Conservation (phyloP, 768 basidiomycete genomes). For the Mycena maculata region DNA sequence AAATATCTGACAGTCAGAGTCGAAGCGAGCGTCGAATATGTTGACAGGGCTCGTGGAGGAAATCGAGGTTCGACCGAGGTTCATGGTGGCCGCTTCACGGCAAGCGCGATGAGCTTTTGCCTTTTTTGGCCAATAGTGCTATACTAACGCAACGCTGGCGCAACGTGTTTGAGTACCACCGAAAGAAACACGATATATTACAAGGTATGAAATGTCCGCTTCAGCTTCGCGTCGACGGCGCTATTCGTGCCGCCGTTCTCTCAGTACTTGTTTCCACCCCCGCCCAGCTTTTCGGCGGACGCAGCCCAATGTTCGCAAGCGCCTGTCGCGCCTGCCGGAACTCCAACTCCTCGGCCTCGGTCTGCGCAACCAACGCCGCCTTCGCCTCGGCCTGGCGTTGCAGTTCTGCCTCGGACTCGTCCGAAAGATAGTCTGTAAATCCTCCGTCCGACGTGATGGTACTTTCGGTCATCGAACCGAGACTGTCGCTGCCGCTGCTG, state of each 20-base stretch:
- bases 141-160: too few relatives aligned
- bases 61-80: constrained; percentile 88
- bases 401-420: constrained; percentile 90
- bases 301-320: constrained; percentile 78
- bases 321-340: constrained; percentile 85
- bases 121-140: not conserved
- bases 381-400: constrained; percentile 87
- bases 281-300: constrained; percentile 60
- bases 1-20: constrained; percentile 84
- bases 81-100: constrained; percentile 62
- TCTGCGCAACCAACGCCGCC: constrained; percentile 83
- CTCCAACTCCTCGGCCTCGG: constrained; percentile 81
- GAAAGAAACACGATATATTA: constrained; percentile 4
- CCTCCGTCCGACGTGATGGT: constrained; percentile 88
- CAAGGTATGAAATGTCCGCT: not conserved
- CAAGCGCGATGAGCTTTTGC: not conserved
- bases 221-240: constrained; percentile 27
- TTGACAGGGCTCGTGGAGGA: constrained; percentile 79
- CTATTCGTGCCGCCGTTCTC: constrained; percentile 22
- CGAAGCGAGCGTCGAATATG: constrained; percentile 83
- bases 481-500: constrained; percentile 73
- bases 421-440: constrained; percentile 92
- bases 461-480: constrained; percentile 74
- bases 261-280: constrained; percentile 11
- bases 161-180: too few relatives aligned